phyloP scores from a whole-genome alignment of 73 alveolate species.

The Stentor coeruleus region DNA sequence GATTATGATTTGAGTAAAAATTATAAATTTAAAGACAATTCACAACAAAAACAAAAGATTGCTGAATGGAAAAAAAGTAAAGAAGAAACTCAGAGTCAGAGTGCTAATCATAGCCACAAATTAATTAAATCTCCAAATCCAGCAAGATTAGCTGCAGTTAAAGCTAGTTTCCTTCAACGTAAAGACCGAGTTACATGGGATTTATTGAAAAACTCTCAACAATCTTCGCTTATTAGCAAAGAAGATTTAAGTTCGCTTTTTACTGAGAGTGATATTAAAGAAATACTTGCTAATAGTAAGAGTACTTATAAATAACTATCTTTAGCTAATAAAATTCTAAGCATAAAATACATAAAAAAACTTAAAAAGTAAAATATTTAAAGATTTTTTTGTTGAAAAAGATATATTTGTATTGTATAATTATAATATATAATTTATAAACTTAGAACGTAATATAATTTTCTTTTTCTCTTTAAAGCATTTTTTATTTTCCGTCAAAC shows the following conservation, averaged over 20 bases:
- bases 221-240: background rate
- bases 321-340: too few species aligned
- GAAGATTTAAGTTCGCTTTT: background rate
- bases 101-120: background rate
- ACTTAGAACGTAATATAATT: too few species aligned
- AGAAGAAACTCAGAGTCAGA: background rate
- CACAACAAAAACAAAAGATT: background rate
- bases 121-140: background rate
- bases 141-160: background rate
- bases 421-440: too few species aligned
- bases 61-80: slow-evolving; percentile 4
- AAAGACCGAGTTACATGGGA: slow-evolving; percentile 24
- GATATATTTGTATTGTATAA: too few species aligned
- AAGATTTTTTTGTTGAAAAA: too few species aligned
- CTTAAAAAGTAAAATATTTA: too few species aligned
- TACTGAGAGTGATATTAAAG: background rate
- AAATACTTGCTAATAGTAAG: background rate
- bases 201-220: background rate
- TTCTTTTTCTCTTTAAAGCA: too few species aligned
- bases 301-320: too few species aligned
- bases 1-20: slow-evolving; percentile 25
- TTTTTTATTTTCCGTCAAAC: too few species aligned
- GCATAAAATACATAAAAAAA: too few species aligned
- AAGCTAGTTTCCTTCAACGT: background rate
- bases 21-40: background rate